These are phyloP conservation scores for Coccinonectria pachysandricola DNA, from an alignment of 2,329 filamentous ascomycete species.

Conservation along the genomic window DNA sequence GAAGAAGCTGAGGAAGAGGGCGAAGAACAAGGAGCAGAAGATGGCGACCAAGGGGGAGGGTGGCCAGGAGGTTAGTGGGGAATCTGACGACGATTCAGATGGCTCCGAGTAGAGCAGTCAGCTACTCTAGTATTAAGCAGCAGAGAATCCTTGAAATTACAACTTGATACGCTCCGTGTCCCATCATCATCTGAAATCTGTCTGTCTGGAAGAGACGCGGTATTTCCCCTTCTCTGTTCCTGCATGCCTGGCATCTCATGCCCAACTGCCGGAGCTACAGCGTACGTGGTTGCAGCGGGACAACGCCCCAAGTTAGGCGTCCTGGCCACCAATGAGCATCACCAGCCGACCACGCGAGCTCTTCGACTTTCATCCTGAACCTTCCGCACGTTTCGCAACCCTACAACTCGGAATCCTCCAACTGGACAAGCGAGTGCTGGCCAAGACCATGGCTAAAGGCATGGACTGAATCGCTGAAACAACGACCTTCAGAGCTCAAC, in stretches of 20 bases:
- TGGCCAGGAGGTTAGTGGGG: conserved; percentile 8
- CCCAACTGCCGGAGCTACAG: no score
- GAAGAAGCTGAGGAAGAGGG: conserved; percentile 48
- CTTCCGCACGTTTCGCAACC: no score
- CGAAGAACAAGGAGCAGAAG: conserved; percentile 48
- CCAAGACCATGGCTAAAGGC: conserved; percentile 6
- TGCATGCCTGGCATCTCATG: no score
- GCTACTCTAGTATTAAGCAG: no score
- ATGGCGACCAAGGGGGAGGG: conserved; percentile 15
- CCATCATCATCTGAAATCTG: no score
- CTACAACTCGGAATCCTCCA: conserved; percentile 1
- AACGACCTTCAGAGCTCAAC: conserved; percentile 16
- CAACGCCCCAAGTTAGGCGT: conserved; percentile 5
- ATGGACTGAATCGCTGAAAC: conserved; percentile 8
- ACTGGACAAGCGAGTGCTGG: conserved; percentile 2
- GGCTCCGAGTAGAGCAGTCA: conserved; percentile 6
- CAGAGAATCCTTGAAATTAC: no score
- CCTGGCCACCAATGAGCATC: conserved; percentile 14
- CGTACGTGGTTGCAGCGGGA: conserved; percentile 3
- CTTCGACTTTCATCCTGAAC: conserved; percentile 1
- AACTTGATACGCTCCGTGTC: no score
- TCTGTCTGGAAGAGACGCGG: no score
- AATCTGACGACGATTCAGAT: conserved; percentile 13
- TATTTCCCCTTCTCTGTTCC: no score
- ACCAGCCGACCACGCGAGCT: conserved; percentile 7